Percentiles rank a stretch among this genome's conserved stretches.
Evolutionary conservation across 2,329 filamentous ascomycete genomes (phyloP).

Genomic region (Cyphellophora europaea): DNA sequence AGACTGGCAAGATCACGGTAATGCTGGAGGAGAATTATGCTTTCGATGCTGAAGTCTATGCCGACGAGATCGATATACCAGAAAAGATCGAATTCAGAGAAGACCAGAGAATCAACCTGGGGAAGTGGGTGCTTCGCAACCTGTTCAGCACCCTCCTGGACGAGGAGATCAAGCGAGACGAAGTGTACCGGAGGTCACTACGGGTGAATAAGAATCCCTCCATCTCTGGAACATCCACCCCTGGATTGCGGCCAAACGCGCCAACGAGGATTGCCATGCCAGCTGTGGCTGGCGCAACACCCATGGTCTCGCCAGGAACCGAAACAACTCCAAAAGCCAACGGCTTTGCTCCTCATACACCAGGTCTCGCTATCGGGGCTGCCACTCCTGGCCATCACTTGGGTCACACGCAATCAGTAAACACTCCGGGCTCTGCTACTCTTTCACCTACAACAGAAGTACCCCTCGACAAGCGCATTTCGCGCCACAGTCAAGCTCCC

Average conservation of each 20-base stretch:
- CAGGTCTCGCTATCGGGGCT: conserved; percentile 68
- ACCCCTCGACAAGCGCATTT: conserved; percentile 11
- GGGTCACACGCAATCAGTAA: conserved; percentile 14
- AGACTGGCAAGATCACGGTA: conserved; percentile 84
- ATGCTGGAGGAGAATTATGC: conserved; percentile 90
- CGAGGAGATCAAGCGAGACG: conserved; percentile 79
- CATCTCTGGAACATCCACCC: conserved; percentile 42
- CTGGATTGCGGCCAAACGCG: conserved; percentile 14
- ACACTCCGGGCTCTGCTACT: conserved; percentile 20
- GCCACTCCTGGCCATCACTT: conserved; percentile 50
- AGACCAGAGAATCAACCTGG: conserved; percentile 92
- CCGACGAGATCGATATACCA: conserved; percentile 70
- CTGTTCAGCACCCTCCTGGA: conserved; percentile 83
- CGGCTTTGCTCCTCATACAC: conserved; percentile 57
- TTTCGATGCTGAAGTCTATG: conserved; percentile 96
- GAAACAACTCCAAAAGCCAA: conserved; percentile 49
- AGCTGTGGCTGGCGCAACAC: conserved; percentile 6
- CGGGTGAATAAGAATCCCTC: conserved; percentile 49
- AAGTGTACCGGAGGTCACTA: conserved; percentile 59
- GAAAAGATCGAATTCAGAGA: conserved; percentile 75
- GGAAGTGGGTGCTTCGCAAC: conserved; percentile 92
- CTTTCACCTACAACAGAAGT: conserved; percentile 24
- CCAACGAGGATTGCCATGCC: conserved; percentile 16
- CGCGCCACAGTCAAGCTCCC: conserved; percentile 6
- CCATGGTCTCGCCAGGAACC: conserved; percentile 10